phyloP scores from a whole-genome alignment of 331 rosid species.

The Rosa hybrid region DNA sequence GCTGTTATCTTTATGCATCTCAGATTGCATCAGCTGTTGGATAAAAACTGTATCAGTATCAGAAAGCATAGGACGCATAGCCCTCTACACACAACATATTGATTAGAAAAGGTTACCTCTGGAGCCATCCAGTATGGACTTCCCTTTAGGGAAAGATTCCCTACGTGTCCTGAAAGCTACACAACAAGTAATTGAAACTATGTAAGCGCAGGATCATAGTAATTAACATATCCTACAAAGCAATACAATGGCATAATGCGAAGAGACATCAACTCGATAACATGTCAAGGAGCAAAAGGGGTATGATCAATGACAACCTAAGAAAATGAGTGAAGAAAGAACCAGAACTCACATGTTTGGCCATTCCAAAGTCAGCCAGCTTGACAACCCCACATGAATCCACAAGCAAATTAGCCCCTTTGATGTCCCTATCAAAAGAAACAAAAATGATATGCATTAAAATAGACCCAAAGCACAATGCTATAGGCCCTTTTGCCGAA shows the following conservation, averaged over 20 bases:
- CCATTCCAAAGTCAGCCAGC: slow-evolving; percentile 98
- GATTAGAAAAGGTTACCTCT: slow-evolving; percentile 60
- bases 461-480: neutral
- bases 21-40: slow-evolving; percentile 78
- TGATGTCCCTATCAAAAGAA: slow-evolving; percentile 62
- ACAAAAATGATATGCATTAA: neutral
- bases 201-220: slow-evolving; percentile 12
- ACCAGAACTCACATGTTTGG: slow-evolving; percentile 76
- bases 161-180: slow-evolving; percentile 79
- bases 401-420: slow-evolving; percentile 93
- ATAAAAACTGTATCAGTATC: slow-evolving; percentile 31
- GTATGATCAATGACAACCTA: neutral
- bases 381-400: slow-evolving; percentile 88
- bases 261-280: neutral
- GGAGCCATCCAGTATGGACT: slow-evolving; percentile 99
- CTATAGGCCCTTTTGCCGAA: neutral
- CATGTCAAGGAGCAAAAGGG: neutral
- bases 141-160: slow-evolving; percentile 83
- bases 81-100: slow-evolving; percentile 13
- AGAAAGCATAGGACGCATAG: neutral
- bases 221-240: neutral
- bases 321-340: neutral
- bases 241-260: neutral
- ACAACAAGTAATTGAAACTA: slow-evolving; percentile 34
- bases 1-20: slow-evolving; percentile 74